Conservation (phyloP, 2,329 filamentous ascomycete species). For the Ustilaginoidea virens region DNA sequence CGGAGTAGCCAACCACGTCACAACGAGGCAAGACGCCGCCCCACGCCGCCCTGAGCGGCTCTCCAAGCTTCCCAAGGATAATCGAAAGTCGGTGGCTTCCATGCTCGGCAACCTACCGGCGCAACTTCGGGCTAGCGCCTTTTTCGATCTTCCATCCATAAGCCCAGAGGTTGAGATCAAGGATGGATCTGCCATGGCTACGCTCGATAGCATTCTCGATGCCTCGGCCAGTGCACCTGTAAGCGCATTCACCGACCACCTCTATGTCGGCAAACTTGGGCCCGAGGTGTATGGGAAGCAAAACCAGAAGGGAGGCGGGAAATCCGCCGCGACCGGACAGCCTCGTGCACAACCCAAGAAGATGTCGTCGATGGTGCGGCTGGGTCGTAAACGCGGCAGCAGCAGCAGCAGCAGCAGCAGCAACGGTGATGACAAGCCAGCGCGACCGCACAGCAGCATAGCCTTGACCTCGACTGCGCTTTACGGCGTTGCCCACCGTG, state of each 20-base stretch:
- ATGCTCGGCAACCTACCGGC: conserved; percentile 43
- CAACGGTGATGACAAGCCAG: no score
- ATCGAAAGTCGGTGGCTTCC: conserved; percentile 18
- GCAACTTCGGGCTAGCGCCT: conserved; percentile 78
- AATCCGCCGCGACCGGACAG: conserved; percentile 12
- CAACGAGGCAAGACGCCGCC: no score
- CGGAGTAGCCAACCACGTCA: conserved; percentile 2
- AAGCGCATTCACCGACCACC: conserved; percentile 80
- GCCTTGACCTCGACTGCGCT: conserved; percentile 7
- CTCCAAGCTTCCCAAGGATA: conserved; percentile 15
- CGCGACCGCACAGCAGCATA: conserved; percentile 10
- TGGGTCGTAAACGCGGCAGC: conserved; percentile 24
- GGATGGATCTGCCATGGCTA: conserved; percentile 73
- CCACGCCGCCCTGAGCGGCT: conserved; percentile 19
- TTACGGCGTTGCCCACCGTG: conserved; percentile 9
- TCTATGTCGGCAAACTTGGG: conserved; percentile 62
- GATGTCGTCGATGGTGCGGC: conserved; percentile 32
- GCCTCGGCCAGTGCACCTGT: conserved; percentile 81
- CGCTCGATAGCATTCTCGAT: conserved; percentile 81
- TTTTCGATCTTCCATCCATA: conserved; percentile 58
- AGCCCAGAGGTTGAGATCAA: conserved; percentile 39
- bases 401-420: no score
- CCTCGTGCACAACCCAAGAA: conserved; percentile 22
- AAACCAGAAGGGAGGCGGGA: conserved; percentile 30
- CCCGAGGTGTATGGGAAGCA: conserved; percentile 56